Conservation (phyloP, 345 rosid genomes). For the Bretschneidera sinensis region DNA sequence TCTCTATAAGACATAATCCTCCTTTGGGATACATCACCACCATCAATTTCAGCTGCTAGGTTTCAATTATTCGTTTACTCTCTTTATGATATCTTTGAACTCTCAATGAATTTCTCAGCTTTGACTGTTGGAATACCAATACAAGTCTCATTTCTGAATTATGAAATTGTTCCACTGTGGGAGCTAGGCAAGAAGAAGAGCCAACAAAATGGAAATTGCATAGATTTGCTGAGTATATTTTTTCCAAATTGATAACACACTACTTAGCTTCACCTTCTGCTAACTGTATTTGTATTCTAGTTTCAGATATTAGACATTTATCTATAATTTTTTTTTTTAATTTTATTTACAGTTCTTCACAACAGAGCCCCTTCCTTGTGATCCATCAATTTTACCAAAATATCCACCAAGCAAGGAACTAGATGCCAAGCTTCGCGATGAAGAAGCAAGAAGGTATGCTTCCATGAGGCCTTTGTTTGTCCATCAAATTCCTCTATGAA, state of each 20-base stretch:
- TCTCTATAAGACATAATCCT: too few relatives aligned
- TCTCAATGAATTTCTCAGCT: too few relatives aligned
- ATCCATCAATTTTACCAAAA: conserved; percentile 63
- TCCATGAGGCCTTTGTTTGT: not conserved
- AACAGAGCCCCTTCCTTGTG: conserved; percentile 58
- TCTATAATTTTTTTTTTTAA: conserved; percentile 3
- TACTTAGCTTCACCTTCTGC: not conserved
- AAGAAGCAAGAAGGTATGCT: conserved; percentile 58
- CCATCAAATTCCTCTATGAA: not conserved
- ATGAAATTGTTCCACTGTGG: too few relatives aligned
- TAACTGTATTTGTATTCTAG: not conserved
- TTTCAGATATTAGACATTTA: not conserved
- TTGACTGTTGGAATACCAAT: too few relatives aligned
- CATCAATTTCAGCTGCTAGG: too few relatives aligned
- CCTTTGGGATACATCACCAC: not conserved
- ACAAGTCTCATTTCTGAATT: too few relatives aligned
- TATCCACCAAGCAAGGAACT: conserved; percentile 82
- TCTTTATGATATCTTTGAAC: too few relatives aligned
- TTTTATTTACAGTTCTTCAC: conserved; percentile 49
- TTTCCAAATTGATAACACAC: too few relatives aligned
- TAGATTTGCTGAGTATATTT: too few relatives aligned
- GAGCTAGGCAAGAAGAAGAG: not conserved
- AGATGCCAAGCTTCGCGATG: conserved; percentile 53
- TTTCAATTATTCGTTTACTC: too few relatives aligned
- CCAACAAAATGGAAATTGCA: too few relatives aligned